Evolutionary conservation across 805 yeast species (phyloP), one percentile per base, ranked within the genome.

Genomic region (Kurtzmaniella fragi): DNA sequence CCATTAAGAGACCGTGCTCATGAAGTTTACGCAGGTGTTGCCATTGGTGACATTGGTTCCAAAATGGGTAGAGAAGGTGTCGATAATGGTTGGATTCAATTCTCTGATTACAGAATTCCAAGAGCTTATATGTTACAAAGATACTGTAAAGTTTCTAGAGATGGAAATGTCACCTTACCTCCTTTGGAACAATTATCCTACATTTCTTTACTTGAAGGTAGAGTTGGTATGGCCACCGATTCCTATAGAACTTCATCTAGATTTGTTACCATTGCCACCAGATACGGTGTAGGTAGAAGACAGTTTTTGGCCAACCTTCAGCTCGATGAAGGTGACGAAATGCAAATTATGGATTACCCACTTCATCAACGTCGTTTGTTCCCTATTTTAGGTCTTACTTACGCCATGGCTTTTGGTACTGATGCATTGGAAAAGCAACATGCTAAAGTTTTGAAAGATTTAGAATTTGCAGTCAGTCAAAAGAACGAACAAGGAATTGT

Each of bases 1-100:
- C 97, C 95, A 25, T 68, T 90, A 48, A 74, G 97, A 61, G 93
- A 88, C 60, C 57, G 76, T 5, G 69, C 77, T 43, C 91, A 85
- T 65, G 71, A 82, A 43, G 62, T 90, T 43, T 63, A 75, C 48
- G 88, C 95, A 3, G 97, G 97, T 40, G 67, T 90, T 41, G 63
- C 85, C 26, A 71, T 88, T 47, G 97, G 97, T 45, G 97, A 90
- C 58, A 87, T 90, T 56, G 97, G 97, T 41, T 79, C 84, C 47
- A 90, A 90, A 66, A 88, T 90, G 95, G 97, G 97, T 39, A 75
- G 96, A 54, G 93, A 89, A 54, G 96, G 95, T 42, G 85, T 90
- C 48, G 97, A 90, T 57, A 90, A 90, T 61, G 97, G 97, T 39
- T 90, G 96, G 96, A 86, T 90, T 54, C 96, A 89, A 64, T 90